phyloP scores from a whole-genome alignment of 2,329 filamentous ascomycete species.

The Scedosporium aurantiacum region DNA sequence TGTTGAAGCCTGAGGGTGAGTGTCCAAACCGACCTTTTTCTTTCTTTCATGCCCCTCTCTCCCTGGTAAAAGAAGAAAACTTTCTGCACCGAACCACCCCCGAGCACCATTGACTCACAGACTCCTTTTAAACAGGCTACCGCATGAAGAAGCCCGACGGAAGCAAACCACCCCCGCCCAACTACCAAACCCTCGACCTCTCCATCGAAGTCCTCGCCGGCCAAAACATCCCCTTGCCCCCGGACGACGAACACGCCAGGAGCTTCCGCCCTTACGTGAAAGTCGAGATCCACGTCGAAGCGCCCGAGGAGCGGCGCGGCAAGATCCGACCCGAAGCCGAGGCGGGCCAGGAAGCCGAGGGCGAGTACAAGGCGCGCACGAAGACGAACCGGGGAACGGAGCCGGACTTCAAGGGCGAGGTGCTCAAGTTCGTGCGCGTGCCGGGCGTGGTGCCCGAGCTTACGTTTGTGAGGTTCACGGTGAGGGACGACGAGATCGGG shows the following conservation, averaged over 20 bases:
- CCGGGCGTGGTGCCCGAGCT: constrained; percentile 54
- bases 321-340: constrained; percentile 25
- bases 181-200: constrained; percentile 51
- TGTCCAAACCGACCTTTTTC: background rate
- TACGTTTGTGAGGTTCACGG: constrained; percentile 69
- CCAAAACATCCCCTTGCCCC: constrained; percentile 61
- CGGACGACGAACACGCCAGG: constrained; percentile 34
- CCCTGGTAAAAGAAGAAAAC: no score
- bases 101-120: constrained; percentile 1
- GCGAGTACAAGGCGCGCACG: constrained; percentile 47
- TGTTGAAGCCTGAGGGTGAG: constrained; percentile 66
- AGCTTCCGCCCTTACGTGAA: constrained; percentile 73
- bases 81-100: background rate
- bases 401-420: constrained; percentile 51
- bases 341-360: constrained; percentile 24
- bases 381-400: constrained; percentile 45
- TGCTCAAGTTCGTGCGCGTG: constrained; percentile 44
- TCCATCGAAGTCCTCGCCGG: constrained; percentile 65
- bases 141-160: constrained; percentile 14
- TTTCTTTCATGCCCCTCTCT: background rate
- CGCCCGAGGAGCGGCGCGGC: constrained; percentile 32
- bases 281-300: constrained; percentile 73
- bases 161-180: constrained; percentile 8
- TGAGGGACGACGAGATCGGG: constrained; percentile 77
- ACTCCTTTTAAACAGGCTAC: constrained; percentile 18